These are phyloP conservation scores for Aegilops longissima DNA, from an alignment of 176 grass and related monocot genomes.

Conservation along the genomic window DNA sequence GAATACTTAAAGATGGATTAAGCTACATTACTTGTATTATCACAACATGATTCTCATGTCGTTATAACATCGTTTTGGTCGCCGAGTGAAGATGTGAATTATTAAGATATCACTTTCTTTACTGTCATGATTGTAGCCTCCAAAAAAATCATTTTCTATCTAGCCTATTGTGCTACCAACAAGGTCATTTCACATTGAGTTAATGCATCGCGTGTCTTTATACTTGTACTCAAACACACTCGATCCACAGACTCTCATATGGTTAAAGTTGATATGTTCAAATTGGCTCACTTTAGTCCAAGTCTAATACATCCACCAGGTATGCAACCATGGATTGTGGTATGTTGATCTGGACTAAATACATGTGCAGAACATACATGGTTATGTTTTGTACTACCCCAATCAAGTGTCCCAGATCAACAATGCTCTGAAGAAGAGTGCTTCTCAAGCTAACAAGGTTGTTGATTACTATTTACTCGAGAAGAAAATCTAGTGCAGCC, in stretches of 20 bases:
- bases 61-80: no score
- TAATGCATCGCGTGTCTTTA: no score
- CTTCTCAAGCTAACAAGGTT: no score
- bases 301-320: background rate
- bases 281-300: background rate
- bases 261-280: background rate
- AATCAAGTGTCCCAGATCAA: background rate
- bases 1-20: constrained; percentile 54
- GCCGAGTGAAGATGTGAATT: no score
- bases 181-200: no score
- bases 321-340: background rate
- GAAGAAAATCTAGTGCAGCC: no score
- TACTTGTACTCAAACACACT: background rate
- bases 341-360: background rate
- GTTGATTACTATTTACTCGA: no score
- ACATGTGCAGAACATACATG: background rate
- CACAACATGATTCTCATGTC: no score
- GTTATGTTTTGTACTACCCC: background rate
- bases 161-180: background rate
- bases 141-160: no score
- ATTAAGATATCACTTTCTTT: no score
- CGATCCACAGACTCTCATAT: background rate
- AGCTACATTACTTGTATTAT: no score
- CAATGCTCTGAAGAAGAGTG: background rate
- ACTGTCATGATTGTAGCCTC: no score